A percentile compares a stretch with the other conserved stretches of the same genome.
These are phyloP conservation scores for Aspergillus sp. DNA, from an alignment of 2,329 filamentous ascomycete genomes.

Conservation along the genomic window DNA sequence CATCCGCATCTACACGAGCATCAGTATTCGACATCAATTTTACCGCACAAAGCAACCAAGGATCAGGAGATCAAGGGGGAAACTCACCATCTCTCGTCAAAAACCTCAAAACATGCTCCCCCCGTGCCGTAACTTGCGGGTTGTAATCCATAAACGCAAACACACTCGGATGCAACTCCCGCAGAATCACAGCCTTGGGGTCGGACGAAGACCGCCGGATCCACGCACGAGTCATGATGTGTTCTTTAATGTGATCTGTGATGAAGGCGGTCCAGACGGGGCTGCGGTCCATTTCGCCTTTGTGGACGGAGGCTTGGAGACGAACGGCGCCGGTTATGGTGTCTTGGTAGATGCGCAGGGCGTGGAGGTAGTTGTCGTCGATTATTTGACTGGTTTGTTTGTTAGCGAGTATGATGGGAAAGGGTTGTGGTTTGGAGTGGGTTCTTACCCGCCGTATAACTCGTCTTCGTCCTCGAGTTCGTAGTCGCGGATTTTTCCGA, in stretches of 20 bases:
- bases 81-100: slow-evolving; percentile 24
- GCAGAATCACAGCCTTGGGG: slow-evolving; percentile 41
- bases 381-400: slow-evolving; percentile 42
- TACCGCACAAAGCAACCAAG: too few species aligned
- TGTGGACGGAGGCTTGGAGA: slow-evolving; percentile 50
- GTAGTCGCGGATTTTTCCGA: slow-evolving; percentile 40
- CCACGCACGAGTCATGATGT: slow-evolving; percentile 44
- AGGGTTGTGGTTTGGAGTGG: not conserved
- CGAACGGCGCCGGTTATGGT: slow-evolving; percentile 46
- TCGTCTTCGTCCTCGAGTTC: slow-evolving; percentile 44
- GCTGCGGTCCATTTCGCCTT: slow-evolving; percentile 47
- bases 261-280: slow-evolving; percentile 58
- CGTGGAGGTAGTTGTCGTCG: slow-evolving; percentile 48
- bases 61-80: not conserved
- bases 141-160: slow-evolving; percentile 47
- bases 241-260: slow-evolving; percentile 41
- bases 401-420: not conserved
- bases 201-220: slow-evolving; percentile 32
- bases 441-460: slow-evolving; percentile 44
- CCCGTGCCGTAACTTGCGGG: slow-evolving; percentile 29
- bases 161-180: slow-evolving; percentile 47
- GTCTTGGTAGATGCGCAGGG: slow-evolving; percentile 50
- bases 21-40: not conserved
- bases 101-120: slow-evolving; percentile 38
- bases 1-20: slow-evolving; percentile 28